These are phyloP conservation scores for Venturia asperata DNA, from an alignment of 2,329 filamentous ascomycete species.

Conservation along the genomic window DNA sequence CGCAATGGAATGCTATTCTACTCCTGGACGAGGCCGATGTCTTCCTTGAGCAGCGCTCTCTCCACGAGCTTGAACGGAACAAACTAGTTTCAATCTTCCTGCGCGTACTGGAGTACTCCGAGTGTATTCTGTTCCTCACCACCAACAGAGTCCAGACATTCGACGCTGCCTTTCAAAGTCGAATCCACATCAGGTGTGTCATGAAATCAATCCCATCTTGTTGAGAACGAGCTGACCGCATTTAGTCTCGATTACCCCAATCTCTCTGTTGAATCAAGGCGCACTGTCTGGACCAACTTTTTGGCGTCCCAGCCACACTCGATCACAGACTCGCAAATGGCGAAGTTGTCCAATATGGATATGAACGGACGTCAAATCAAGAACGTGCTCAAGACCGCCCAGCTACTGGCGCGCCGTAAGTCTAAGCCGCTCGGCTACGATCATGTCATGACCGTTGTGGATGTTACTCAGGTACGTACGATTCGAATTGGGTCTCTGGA, in stretches of 20 bases:
- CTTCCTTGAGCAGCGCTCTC: constrained; percentile 24
- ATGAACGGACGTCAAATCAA: constrained; percentile 25
- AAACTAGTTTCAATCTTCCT: constrained; percentile 25
- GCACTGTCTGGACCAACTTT: constrained; percentile 22
- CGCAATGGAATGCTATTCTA: constrained; percentile 24
- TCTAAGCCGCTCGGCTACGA: constrained; percentile 19
- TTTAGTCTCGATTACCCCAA: constrained; percentile 24
- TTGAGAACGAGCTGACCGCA: constrained; percentile 21
- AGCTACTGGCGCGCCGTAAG: constrained; percentile 23
- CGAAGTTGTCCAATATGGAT: constrained; percentile 19
- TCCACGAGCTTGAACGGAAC: constrained; percentile 22
- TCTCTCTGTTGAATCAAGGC: constrained; percentile 21
- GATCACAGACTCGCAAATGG: constrained; percentile 19
- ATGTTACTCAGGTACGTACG: constrained; percentile 29
- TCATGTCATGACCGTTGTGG: constrained; percentile 22
- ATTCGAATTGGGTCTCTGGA: too few species aligned
- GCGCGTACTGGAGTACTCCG: constrained; percentile 26
- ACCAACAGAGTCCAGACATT: constrained; percentile 29
- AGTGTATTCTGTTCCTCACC: constrained; percentile 29
- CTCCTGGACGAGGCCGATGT: constrained; percentile 25
- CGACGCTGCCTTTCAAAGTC: constrained; percentile 28
- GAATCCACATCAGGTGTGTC: constrained; percentile 24
- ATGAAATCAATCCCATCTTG: constrained; percentile 19
- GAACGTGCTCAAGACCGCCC: constrained; percentile 23
- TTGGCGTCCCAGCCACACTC: constrained; percentile 1